Evolutionary conservation across 2,329 filamentous ascomycete species (phyloP), one percentile per base, ranked within the genome.

Genomic region (Beauveria caledonica): DNA sequence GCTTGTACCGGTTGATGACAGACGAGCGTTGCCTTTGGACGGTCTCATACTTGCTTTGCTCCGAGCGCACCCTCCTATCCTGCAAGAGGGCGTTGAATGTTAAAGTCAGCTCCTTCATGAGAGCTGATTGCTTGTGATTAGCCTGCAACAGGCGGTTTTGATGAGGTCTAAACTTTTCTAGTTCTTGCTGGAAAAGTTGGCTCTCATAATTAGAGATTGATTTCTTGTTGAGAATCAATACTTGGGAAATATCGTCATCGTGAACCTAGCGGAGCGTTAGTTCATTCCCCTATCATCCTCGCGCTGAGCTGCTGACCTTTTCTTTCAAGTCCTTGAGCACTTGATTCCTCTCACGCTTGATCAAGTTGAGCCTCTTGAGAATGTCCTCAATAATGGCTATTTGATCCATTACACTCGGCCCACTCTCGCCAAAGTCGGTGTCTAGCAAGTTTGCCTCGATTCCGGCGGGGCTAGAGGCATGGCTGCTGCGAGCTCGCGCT

Each of bases 171-270:
- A 97, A 99, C 73, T 99, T 99, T 74, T 97, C 93, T n/a, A 99
- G 80, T 73, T 99, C 94, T 17, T 91, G 86, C 71, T 97, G 89
- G 76, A 99, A 99, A 3, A 99, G 82, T 68, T 96, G 91, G 13
- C 81, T 87, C 72, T 99, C 94, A 68, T 94, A 93, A 69, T 91
- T 96, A 21, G 91, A 83, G 68, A 97, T 93, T 1, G 91, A 88
- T 75, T 97, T 99, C 72, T 97, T 97, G 80, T 99, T 99, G 62
- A 99, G 78, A 60, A 99, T 99, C 62, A 99, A 80, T 13, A 97
- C 92, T 69, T 96, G 94, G 5, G 92, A 97, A 64, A 99, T 99
- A 69, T 99, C 95, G 69, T 99, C 95, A 65, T 89, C 91, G 74
- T 96, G 93, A 58, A 93, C 88, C 93, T 97, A 58, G 10, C 2